Evolutionary conservation across 192 early-diverging fungal species (phyloP).

Genomic region (Rhizophlyctis rosea): DNA sequence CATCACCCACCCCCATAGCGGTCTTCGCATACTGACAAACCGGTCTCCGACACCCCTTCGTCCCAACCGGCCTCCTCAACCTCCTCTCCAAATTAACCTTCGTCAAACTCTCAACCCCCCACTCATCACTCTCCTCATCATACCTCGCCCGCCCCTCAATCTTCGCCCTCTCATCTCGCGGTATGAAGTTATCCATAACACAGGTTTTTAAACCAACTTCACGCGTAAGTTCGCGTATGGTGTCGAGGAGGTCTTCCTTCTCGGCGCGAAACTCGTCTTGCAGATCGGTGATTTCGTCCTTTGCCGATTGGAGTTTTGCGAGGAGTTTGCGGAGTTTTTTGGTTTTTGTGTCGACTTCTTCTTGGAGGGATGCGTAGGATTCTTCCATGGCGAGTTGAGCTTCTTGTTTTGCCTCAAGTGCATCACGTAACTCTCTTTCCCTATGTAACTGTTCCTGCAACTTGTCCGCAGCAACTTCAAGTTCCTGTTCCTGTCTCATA

Average conservation of each 20-base stretch:
- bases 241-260: slow-evolving; percentile 58
- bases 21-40: slow-evolving; percentile 49
- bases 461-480: slow-evolving; percentile 40
- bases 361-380: slow-evolving; percentile 57
- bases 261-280: slow-evolving; percentile 61
- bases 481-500: slow-evolving; percentile 46
- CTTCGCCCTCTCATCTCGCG: slow-evolving; percentile 47
- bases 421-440: slow-evolving; percentile 46
- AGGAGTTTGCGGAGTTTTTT: slow-evolving; percentile 62
- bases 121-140: slow-evolving; percentile 55
- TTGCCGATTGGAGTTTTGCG: slow-evolving; percentile 48
- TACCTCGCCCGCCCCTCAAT: slow-evolving; percentile 48
- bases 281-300: slow-evolving; percentile 55
- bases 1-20: slow-evolving; percentile 40
- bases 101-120: slow-evolving; percentile 41
- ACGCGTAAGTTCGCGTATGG: slow-evolving; percentile 53
- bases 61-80: slow-evolving; percentile 38
- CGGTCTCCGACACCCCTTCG: slow-evolving; percentile 37
- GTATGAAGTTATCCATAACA: slow-evolving; percentile 60
- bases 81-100: slow-evolving; percentile 37
- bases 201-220: slow-evolving; percentile 54
- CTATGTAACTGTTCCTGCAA: slow-evolving; percentile 43
- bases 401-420: slow-evolving; percentile 54
- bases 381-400: slow-evolving; percentile 59
- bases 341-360: slow-evolving; percentile 63